A percentile compares a stretch with the other conserved stretches of the same genome.
These are phyloP conservation scores for Haplosporangium sp. DNA, from an alignment of 371 early-diverging fungal genomes.

Conservation along the genomic window DNA sequence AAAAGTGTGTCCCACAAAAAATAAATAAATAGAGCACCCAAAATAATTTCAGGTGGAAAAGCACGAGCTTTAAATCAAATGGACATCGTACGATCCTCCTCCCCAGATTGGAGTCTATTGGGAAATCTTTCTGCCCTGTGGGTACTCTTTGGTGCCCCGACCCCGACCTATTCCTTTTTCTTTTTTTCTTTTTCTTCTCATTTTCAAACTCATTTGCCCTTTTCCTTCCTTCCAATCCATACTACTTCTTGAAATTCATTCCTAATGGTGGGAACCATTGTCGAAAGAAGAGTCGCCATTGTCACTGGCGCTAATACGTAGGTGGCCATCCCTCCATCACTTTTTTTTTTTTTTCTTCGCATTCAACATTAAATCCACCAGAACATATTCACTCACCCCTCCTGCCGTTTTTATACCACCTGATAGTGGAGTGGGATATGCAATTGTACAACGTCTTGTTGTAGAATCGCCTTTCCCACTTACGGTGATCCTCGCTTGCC, in stretches of 20 bases:
- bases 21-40: too few species aligned
- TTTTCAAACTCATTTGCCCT: background rate
- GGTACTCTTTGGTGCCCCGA: too few species aligned
- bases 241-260: background rate
- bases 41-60: too few species aligned
- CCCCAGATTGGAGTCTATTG: too few species aligned
- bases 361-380: background rate
- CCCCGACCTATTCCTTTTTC: too few species aligned
- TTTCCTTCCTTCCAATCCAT: background rate
- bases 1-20: too few species aligned
- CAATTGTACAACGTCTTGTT: conserved; percentile 75
- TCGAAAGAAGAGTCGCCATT: conserved; percentile 57
- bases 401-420: too few species aligned
- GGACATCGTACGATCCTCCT: too few species aligned
- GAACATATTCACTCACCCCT: too few species aligned
- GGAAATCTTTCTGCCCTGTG: too few species aligned
- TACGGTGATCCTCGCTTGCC: conserved; percentile 81
- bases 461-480: conserved; percentile 51
- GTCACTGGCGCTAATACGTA: conserved; percentile 75
- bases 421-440: conserved; percentile 80
- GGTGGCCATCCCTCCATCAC: conserved; percentile 7
- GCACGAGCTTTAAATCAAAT: too few species aligned
- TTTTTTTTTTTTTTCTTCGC: too few species aligned
- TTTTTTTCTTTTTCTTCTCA: background rate
- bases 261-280: conserved; percentile 1